Percentiles rank a stretch among this genome's conserved stretches.
Evolutionary conservation across 331 rosid species (phyloP).

Genomic region (Malus hybrid): DNA sequence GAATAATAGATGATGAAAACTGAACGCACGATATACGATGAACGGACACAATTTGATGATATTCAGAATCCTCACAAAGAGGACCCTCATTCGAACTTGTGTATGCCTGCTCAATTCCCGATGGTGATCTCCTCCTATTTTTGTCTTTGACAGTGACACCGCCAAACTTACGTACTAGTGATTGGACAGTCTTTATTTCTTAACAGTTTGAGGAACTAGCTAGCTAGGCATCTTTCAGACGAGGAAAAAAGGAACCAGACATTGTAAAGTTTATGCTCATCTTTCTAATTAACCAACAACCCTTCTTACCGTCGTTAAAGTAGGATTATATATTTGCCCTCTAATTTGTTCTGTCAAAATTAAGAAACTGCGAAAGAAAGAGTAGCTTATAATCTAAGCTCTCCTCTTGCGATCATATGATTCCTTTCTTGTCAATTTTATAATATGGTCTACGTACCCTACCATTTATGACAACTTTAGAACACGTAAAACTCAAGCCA

Average conservation of each 20-base stretch:
- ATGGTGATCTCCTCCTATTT: too few relatives aligned
- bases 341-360: slow-evolving; percentile 37
- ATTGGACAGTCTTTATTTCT: neutral
- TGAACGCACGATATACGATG: too few relatives aligned
- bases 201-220: neutral
- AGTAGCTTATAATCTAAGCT: slow-evolving; percentile 41
- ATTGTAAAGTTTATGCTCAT: neutral
- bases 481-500: slow-evolving; percentile 55
- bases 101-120: too few relatives aligned
- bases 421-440: slow-evolving; percentile 19
- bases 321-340: neutral
- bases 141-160: too few relatives aligned
- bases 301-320: neutral
- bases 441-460: neutral
- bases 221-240: neutral
- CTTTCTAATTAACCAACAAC: neutral
- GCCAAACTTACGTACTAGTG: neutral
- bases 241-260: neutral
- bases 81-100: too few relatives aligned
- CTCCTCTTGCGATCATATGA: slow-evolving; percentile 1
- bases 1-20: too few relatives aligned
- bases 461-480: slow-evolving; percentile 41
- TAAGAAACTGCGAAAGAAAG: slow-evolving; percentile 5
- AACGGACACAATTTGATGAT: too few relatives aligned
- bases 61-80: rapidly evolving